phyloP scores from a whole-genome alignment of 768 basidiomycete species.

The Boletus pseudo-olivaceus region DNA sequence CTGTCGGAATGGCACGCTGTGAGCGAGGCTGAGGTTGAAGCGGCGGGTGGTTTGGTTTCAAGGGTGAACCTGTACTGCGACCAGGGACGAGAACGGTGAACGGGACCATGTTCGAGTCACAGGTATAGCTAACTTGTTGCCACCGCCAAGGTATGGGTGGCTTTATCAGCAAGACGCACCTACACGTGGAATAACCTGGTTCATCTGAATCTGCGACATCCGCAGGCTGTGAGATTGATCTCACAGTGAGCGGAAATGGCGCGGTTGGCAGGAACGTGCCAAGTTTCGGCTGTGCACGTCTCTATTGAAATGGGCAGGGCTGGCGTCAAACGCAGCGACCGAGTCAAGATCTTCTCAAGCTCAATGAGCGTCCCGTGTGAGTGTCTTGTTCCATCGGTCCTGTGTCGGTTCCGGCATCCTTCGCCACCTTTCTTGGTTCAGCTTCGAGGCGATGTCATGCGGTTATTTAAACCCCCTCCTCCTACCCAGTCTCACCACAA shows the following conservation, averaged over 20 bases:
- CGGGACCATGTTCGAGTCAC: no score
- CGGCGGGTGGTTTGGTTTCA: no score
- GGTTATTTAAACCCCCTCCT: conserved; percentile 27
- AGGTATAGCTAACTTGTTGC: no score
- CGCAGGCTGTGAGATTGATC: no score
- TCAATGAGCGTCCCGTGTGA: conserved; percentile 16
- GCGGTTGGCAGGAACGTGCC: conserved; percentile 5
- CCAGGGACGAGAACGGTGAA: no score
- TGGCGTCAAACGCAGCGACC: conserved; percentile 11
- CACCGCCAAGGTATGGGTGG: no score
- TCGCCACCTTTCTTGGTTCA: conserved; percentile 21
- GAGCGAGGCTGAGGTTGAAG: neutral
- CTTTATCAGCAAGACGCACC: no score
- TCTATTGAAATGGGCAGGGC: neutral
- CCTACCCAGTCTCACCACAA: neutral
- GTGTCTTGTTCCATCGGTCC: conserved; percentile 14
- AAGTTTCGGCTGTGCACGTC: conserved; percentile 18
- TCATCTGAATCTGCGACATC: no score
- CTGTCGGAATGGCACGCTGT: neutral
- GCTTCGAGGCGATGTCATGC: conserved; percentile 26
- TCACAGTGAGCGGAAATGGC: neutral
- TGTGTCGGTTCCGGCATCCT: conserved; percentile 31
- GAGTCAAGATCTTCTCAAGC: conserved; percentile 14
- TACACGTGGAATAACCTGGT: no score
- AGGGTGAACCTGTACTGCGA: no score